Base-by-base conservation (phyloP, 768 basidiomycete species). In the Boletus rufocinnamomeus region DNA sequence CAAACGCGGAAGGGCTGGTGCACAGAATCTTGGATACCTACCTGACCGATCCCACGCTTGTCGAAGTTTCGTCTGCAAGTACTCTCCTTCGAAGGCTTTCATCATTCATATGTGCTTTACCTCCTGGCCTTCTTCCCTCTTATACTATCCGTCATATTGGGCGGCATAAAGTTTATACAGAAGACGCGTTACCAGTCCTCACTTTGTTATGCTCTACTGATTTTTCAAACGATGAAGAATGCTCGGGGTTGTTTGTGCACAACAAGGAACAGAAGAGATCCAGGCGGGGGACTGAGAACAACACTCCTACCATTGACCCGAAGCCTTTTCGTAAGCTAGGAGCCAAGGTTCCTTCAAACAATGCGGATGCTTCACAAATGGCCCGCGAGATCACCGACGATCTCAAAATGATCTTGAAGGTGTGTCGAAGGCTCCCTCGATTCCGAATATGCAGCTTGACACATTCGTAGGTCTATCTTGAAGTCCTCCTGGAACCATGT, bases 1-100 rank as follows among this genome's bases (percentile, higher is more conserved):
- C 28, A 28, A 28, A 28, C 6, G 28, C 28, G 30, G 48, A 37
- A 28, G 21, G 35, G 19, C n/a, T 76, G 25, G 56, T 63, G 41
- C 21, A 35, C 38, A 72, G 64, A 66, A 72, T 80, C 30, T 19
- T 78, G 19, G 59, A 69, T 17, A 52, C 58, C 17, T 80, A 76
- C 52, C 79, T 77, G 2, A 56, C 50, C 1, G 63, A 63, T 43
- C 59, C 67, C 8, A 60, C 62, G 16, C 64, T 57, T 19, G 63
- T 72, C 47, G 54, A 48, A 16, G 10, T 46, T 4, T 75, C 76
- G 5, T 55, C 23, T 28, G 56, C 65, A 19, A 48, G 37, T 28
- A 57, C 46, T 21, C 51, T 77, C 28, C 60, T 77, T 40, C 60
- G 43, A 11, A 56, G 59, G 23, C 57, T 78, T 37, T 70, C 72